Base-by-base conservation (phyloP, 2,329 filamentous ascomycete genomes). In the Juglanconis juglandina region DNA sequence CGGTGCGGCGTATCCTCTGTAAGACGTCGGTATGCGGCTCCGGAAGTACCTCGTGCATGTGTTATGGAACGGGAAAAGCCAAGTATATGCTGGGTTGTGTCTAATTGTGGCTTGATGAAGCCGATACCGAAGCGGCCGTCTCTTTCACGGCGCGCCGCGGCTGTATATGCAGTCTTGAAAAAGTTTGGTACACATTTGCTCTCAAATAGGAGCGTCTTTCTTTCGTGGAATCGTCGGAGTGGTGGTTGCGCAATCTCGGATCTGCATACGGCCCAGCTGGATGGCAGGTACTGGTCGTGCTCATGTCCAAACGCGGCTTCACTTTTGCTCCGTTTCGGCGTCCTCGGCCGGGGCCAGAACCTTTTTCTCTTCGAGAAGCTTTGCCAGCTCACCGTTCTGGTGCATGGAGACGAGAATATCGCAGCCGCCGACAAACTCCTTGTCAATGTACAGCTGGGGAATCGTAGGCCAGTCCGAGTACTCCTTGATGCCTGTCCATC, bases 401-500 rank as follows among this genome's bases (percentile, higher is more conserved):
- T 98, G 94, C 95, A 99, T 98, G 2, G 89, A 90, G 73, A 98
- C 89, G 68, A 99, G 76, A 66, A 99, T 99, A 75, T 99, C 95
- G 73, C 93, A 97, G n/a, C 95, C 95, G 58, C 95, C 95, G 51
- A 99, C 82, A 73, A 99, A 99, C 74, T 99, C 94, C 78, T 94
- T 94, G 65, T 96, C 87, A 55, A 99, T 82, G 76, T 98, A 99
- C 17, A 99, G 83, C 76, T 99, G 95, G 6, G 95, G 95, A 73
- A 99, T 98, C 24, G 95, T 99, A 13, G 95, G 95, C 95, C 95
- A 99, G 73, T 98, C 95, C 1, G 93, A 96, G 81, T 95, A 99
- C 77, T 99, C 94, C 79, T 99, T 99, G 79, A 99, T 96, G 56
- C 95, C 94, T 93, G 48, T 49, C 11, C 13, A 17, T 3, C 14